Percentiles rank a stretch among this genome's conserved stretches.
Conservation (phyloP, 805 yeast genomes). For the Lipomyces yamanashiensis region DNA sequence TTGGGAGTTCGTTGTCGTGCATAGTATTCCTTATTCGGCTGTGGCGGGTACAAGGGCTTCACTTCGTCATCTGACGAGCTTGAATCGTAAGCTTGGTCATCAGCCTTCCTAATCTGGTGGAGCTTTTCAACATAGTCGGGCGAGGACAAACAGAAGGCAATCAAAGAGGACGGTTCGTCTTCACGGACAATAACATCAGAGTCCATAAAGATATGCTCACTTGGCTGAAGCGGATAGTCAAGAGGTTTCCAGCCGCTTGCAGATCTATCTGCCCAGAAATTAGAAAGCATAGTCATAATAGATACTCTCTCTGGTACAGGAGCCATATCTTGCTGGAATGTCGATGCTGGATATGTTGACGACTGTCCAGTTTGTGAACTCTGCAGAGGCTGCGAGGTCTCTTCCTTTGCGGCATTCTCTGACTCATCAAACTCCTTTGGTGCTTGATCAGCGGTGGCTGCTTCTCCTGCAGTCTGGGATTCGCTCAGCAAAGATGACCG, state of each 20-base stretch:
- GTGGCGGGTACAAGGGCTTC: slow-evolving; percentile 9
- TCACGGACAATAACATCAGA: slow-evolving; percentile 92
- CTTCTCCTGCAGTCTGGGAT: background rate
- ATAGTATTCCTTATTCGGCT: slow-evolving; percentile 23
- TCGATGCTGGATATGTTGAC: background rate
- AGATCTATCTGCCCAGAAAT: slow-evolving; percentile 97
- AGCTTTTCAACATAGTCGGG: slow-evolving; percentile 77
- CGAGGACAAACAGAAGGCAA: slow-evolving; percentile 89
- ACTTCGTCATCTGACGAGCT: slow-evolving; percentile 30
- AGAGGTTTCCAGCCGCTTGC: slow-evolving; percentile 94
- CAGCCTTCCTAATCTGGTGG: slow-evolving; percentile 45
- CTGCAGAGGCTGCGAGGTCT: background rate
- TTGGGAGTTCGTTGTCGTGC: slow-evolving; percentile 11
- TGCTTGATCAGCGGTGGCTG: background rate
- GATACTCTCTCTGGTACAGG: slow-evolving; percentile 64
- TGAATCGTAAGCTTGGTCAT: slow-evolving; percentile 19
- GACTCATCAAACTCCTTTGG: slow-evolving; percentile 1
- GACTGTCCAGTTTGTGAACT: slow-evolving; percentile 4
- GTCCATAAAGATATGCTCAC: slow-evolving; percentile 92
- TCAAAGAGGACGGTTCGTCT: slow-evolving; percentile 93
- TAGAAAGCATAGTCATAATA: slow-evolving; percentile 78
- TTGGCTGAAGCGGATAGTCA: slow-evolving; percentile 74
- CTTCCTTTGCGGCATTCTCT: slow-evolving; percentile 1
- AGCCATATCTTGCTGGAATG: slow-evolving; percentile 28
- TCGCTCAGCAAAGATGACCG: background rate